These are phyloP conservation scores for Leptographium wingfieldii DNA, from an alignment of 2,329 filamentous ascomycete genomes.

Conservation along the genomic window DNA sequence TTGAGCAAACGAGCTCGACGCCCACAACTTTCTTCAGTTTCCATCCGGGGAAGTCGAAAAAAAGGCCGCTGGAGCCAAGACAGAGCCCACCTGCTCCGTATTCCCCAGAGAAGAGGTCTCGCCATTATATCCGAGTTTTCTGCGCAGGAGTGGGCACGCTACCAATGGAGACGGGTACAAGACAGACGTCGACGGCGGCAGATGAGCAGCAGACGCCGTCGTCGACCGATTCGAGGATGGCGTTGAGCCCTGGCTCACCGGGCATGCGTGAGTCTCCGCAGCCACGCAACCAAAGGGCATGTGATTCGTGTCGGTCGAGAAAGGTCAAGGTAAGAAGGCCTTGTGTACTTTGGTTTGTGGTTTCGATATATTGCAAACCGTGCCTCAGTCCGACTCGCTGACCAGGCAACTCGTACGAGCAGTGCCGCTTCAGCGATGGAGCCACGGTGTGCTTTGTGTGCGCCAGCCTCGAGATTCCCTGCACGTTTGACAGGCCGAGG, in stretches of 20 bases:
- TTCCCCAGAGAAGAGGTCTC: neutral
- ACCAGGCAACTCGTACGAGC: neutral
- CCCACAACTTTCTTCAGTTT: neutral
- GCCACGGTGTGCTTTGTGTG: conserved; percentile 14
- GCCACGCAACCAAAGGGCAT: conserved; percentile 17
- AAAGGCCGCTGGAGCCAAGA: neutral
- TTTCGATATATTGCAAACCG: too few relatives aligned
- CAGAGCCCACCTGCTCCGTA: neutral
- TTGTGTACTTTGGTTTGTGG: too few relatives aligned
- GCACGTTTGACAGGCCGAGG: conserved; percentile 17
- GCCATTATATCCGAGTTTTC: neutral
- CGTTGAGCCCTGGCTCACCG: neutral
- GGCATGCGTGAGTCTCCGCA: neutral
- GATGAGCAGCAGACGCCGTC: neutral
- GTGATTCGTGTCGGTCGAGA: conserved; percentile 18
- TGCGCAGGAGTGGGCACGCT: neutral
- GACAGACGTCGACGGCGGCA: neutral
- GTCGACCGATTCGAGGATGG: neutral
- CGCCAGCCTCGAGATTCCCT: conserved; percentile 14
- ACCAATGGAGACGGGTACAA: too few relatives aligned
- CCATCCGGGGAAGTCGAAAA: neutral
- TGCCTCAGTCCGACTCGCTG: neutral
- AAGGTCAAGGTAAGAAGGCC: conserved; percentile 13
- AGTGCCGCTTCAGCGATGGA: conserved; percentile 12
- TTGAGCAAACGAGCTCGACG: neutral